phyloP scores from a whole-genome alignment of 805 yeast species.

The Sungouiozyma intestinalis region DNA sequence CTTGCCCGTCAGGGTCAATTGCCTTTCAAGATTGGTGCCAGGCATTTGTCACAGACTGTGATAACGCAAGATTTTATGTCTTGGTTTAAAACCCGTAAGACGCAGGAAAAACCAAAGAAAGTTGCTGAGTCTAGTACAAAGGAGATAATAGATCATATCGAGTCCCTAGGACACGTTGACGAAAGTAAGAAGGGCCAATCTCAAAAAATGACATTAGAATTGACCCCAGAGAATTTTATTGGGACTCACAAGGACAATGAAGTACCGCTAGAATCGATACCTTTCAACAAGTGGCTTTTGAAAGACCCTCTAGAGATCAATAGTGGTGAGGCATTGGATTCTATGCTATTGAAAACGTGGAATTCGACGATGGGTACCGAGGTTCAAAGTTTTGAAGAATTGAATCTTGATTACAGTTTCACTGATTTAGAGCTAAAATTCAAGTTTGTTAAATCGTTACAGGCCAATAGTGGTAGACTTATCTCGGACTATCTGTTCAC shows the following conservation, averaged over 20 bases:
- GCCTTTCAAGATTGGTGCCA: background rate
- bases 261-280: slow-evolving; percentile 12
- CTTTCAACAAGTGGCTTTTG: slow-evolving; percentile 30
- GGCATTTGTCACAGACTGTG: slow-evolving; percentile 1
- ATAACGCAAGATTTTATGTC: slow-evolving; percentile 25
- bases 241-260: slow-evolving; percentile 11
- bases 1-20: too few relatives aligned
- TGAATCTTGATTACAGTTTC: slow-evolving; percentile 8
- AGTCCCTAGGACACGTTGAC: slow-evolving; percentile 28
- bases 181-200: slow-evolving; percentile 1
- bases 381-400: slow-evolving; percentile 6
- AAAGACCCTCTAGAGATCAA: slow-evolving; percentile 12
- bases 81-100: slow-evolving; percentile 30
- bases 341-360: slow-evolving; percentile 9
- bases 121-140: slow-evolving; percentile 13
- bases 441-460: slow-evolving; percentile 27
- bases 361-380: slow-evolving; percentile 6
- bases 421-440: slow-evolving; percentile 28
- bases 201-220: slow-evolving; percentile 11
- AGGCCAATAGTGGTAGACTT: slow-evolving; percentile 29
- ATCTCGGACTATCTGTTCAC: slow-evolving; percentile 32
- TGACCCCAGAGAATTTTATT: slow-evolving; percentile 22
- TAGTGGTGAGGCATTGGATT: slow-evolving; percentile 20
- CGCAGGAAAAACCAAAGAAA: slow-evolving; percentile 10
- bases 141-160: slow-evolving; percentile 30